Evolutionary conservation across 805 yeast species (phyloP).

Genomic region (Maudiozyma barnettii): DNA sequence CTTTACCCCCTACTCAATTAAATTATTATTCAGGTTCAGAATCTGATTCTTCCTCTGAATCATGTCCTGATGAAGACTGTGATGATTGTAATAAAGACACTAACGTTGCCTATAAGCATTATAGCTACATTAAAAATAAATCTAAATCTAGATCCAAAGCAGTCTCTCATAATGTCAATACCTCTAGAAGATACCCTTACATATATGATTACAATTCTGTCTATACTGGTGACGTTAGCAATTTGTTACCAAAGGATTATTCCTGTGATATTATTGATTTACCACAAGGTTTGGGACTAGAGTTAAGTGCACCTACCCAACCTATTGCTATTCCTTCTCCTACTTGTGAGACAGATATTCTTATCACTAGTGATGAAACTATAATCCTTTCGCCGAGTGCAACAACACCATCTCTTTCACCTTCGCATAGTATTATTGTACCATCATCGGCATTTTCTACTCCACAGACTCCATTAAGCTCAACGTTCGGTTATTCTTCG

Average conservation of each 20-base stretch:
- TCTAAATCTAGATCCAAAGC: slow-evolving; percentile 27
- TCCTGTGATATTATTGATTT: slow-evolving; percentile 27
- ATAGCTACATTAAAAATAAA: background rate
- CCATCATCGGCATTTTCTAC: background rate
- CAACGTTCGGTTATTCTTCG: background rate
- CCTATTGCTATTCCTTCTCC: background rate
- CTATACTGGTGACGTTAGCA: slow-evolving; percentile 41
- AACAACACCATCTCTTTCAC: background rate
- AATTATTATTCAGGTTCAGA: slow-evolving; percentile 3
- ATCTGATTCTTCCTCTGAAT: background rate
- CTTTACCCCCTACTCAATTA: slow-evolving; percentile 4
- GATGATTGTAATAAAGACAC: background rate
- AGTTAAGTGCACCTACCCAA: background rate
- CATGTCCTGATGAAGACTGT: background rate
- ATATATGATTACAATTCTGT: slow-evolving; percentile 73
- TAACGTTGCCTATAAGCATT: background rate
- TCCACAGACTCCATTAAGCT: background rate
- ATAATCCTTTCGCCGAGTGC: background rate
- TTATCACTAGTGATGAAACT: background rate
- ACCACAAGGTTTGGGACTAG: slow-evolving; percentile 11
- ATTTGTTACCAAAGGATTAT: slow-evolving; percentile 20
- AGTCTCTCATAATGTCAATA: slow-evolving; percentile 60
- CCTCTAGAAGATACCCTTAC: slow-evolving; percentile 63
- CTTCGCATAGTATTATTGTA: background rate
- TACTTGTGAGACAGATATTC: background rate